Percentiles rank a stretch among this genome's conserved stretches.
These are phyloP conservation scores for Rheum nobile DNA, from an alignment of 148 eudicot genomes.

Conservation along the genomic window DNA sequence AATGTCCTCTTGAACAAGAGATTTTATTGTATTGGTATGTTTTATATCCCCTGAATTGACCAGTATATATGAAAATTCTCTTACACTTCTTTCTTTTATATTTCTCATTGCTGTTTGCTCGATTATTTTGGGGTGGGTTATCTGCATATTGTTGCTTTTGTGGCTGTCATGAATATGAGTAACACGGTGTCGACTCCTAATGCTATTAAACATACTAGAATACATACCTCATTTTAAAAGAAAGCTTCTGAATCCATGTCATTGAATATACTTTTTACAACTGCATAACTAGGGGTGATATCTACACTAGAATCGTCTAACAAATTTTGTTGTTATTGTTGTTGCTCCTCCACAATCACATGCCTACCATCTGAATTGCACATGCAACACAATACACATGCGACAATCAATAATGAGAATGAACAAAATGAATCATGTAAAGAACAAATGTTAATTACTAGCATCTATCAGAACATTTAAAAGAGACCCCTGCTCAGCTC, in stretches of 20 bases:
- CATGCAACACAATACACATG: neutral
- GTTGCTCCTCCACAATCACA: constrained; percentile 58
- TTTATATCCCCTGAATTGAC: neutral
- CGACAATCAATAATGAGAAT: neutral
- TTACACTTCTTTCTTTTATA: neutral
- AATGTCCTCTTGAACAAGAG: neutral
- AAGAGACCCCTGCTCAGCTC: constrained; percentile 48
- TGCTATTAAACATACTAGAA: neutral
- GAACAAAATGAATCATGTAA: neutral
- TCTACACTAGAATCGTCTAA: constrained; percentile 54
- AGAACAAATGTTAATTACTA: constrained; percentile 27
- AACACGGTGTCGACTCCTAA: neutral
- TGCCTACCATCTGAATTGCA: constrained; percentile 35
- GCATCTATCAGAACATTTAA: constrained; percentile 50
- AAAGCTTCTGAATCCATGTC: constrained; percentile 71
- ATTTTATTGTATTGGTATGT: neutral
- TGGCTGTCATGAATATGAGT: neutral
- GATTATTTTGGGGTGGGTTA: neutral
- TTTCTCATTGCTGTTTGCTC: neutral
- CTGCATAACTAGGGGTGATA: constrained; percentile 38
- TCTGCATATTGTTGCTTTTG: neutral
- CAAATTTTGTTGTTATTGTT: constrained; percentile 40
- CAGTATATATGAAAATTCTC: neutral
- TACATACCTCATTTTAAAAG: constrained; percentile 61
- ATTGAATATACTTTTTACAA: constrained; percentile 45